Percentiles rank a stretch among this genome's conserved stretches.
These are phyloP conservation scores for Penicillium coprophilum DNA, from an alignment of 495 filamentous ascomycete genomes.

Conservation along the genomic window DNA sequence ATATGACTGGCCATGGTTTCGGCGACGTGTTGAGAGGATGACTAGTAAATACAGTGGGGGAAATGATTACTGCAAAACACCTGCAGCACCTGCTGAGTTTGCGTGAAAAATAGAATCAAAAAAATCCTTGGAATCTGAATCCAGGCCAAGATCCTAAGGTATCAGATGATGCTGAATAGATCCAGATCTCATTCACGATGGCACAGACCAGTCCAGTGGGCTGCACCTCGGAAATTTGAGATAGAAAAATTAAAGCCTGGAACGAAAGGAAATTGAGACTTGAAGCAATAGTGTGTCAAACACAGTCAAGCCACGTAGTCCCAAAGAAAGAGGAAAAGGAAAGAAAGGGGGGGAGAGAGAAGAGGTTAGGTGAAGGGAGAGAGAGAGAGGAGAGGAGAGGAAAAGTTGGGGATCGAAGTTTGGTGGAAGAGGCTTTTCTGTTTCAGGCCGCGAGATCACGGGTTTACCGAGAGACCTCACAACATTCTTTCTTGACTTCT, in stretches of 20 bases:
- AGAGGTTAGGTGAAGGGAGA: slow-evolving; percentile 13
- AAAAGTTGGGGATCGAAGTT: slow-evolving; percentile 18
- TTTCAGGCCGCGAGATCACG: slow-evolving; percentile 23
- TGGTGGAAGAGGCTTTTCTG: slow-evolving; percentile 26
- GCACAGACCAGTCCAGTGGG: slow-evolving; percentile 55
- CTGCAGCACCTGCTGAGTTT: slow-evolving; percentile 94
- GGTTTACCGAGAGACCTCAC: slow-evolving; percentile 20
- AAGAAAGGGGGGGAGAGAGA: slow-evolving; percentile 25
- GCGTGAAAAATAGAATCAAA: slow-evolving; percentile 36
- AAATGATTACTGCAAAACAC: slow-evolving; percentile 58
- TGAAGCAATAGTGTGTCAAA: slow-evolving; percentile 52
- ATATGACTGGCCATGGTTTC: slow-evolving; percentile 55
- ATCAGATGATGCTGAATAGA: slow-evolving; percentile 19
- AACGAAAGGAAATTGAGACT: slow-evolving; percentile 46
- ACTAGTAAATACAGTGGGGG: slow-evolving; percentile 43
- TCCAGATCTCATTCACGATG: slow-evolving; percentile 34
- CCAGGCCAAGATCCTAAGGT: slow-evolving; percentile 19
- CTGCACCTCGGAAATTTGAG: slow-evolving; percentile 35
- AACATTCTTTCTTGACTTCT: slow-evolving; percentile 17
- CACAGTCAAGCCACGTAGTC: slow-evolving; percentile 40
- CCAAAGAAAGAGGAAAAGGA: slow-evolving; percentile 28
- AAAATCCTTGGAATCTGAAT: slow-evolving; percentile 17
- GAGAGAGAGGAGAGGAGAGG: slow-evolving; percentile 13
- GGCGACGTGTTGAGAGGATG: slow-evolving; percentile 41
- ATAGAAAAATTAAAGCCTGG: slow-evolving; percentile 22